Evolutionary conservation across 768 basidiomycete species (phyloP), one percentile per base, ranked within the genome.

Genomic region (Sistotremastrum suecicum): DNA sequence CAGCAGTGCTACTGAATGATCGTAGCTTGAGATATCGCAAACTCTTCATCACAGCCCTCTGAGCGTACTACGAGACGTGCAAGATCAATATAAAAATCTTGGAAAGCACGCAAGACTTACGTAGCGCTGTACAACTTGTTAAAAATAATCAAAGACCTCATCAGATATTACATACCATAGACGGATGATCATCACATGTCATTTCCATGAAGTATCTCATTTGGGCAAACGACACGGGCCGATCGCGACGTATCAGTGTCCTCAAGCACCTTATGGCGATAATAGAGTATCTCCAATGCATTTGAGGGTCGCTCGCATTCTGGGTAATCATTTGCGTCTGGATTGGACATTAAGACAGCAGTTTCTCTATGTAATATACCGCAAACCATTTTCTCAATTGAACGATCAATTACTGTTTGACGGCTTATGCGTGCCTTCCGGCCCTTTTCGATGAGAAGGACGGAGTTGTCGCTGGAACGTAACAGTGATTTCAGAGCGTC

Each of bases 201-300:
- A 70, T 72, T n/a, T 74, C 65, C 41, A 85, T 56, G 56, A 86
- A 75, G 52, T 70, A 82, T 34, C 61, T 57, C 35, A 78, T 60
- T 48, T 78, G 76, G 10, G 63, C 58, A 0, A 69, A 50, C 29
- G 66, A 65, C 45, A 72, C 59, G 8, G 78, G 72, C 1, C 55
- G 56, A 58, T 90, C 86, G 2, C 76, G 74, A 12, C 85, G 68
- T 41, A 86, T 66, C 9, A 88, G 63, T 3, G 82, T 74, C 30
- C 83, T 71, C 10, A 88, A 64, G 55, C 75, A 74, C 46, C 81
- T 69, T 31, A 78, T 66, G 7, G 83, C 82, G 35, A 76, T 75
- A 37, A 86, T 80, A 5, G 68, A 65, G 56, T 90, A 90, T 46
- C 77, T 72, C 86, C 86, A 88, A 56, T 90, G 86, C 4, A 81